Evolutionary conservation across 768 basidiomycete genomes (phyloP).

Genomic region (Cystobasidium ongulense): DNA sequence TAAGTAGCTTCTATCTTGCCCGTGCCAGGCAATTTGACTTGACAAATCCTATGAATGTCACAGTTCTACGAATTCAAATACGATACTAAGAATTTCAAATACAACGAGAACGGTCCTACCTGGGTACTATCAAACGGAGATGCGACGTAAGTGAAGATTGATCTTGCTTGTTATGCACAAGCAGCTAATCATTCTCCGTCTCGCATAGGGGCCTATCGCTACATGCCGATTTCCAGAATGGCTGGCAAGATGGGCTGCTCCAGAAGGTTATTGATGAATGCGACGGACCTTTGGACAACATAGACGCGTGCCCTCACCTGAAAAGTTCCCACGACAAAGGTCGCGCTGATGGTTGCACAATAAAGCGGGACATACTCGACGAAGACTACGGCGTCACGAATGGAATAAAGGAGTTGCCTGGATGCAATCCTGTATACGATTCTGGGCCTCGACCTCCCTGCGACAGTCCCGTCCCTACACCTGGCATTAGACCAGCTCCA

Average conservation of each 20-base stretch:
- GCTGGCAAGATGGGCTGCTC: constrained; percentile 57
- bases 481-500: too few species aligned
- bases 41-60: not conserved
- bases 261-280: constrained; percentile 52
- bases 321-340: not conserved
- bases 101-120: constrained; percentile 43
- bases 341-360: not conserved
- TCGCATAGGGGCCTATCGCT: not conserved
- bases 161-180: constrained; percentile 53
- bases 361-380: constrained; percentile 1
- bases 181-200: constrained; percentile 37
- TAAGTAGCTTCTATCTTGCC: not conserved
- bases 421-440: constrained; percentile 18
- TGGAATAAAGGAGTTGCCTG: constrained; percentile 6
- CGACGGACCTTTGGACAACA: not conserved
- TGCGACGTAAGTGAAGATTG: constrained; percentile 43
- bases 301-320: constrained; percentile 23
- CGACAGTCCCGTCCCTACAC: not conserved
- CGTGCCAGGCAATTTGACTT: not conserved
- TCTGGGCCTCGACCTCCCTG: not conserved
- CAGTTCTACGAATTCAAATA: constrained; percentile 12
- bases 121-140: constrained; percentile 57
- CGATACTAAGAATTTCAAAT: constrained; percentile 46
- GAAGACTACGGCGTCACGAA: constrained; percentile 23
- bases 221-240: constrained; percentile 56